Evolutionary conservation across 345 rosid species (phyloP).

Genomic region (Gossypium herbaceum): DNA sequence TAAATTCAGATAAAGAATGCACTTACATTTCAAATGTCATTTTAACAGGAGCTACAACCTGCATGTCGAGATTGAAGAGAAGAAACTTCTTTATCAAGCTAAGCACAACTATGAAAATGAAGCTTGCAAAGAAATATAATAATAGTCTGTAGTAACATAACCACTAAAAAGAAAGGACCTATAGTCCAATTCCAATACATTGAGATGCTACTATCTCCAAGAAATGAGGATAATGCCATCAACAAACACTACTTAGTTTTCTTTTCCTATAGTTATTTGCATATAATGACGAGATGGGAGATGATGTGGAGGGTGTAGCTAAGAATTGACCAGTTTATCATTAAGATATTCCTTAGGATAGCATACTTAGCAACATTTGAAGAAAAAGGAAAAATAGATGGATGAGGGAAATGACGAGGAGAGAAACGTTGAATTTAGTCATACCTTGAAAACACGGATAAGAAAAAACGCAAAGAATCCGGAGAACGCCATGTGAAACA

Average conservation of each 20-base stretch:
- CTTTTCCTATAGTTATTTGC: background rate
- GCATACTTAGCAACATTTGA: background rate
- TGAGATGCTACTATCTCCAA: background rate
- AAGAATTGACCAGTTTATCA: background rate
- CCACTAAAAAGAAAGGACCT: background rate
- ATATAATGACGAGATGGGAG: background rate
- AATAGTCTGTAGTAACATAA: background rate
- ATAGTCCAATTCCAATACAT: background rate
- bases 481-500: conserved; percentile 94
- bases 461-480: conserved; percentile 73
- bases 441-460: conserved; percentile 90
- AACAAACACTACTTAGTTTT: background rate
- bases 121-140: background rate
- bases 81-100: conserved; percentile 8
- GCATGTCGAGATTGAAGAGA: conserved; percentile 20
- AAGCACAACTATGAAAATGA: background rate
- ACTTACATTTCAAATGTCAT: conserved; percentile 95
- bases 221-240: background rate
- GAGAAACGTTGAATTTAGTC: background rate
- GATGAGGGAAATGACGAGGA: background rate
- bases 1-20: background rate
- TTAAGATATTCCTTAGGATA: too few relatives aligned
- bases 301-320: background rate
- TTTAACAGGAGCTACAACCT: conserved; percentile 94
- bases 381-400: conserved; percentile 10